Base-by-base conservation (phyloP, 108 stramenopile species). In the Nitzschia palea region DNA sequence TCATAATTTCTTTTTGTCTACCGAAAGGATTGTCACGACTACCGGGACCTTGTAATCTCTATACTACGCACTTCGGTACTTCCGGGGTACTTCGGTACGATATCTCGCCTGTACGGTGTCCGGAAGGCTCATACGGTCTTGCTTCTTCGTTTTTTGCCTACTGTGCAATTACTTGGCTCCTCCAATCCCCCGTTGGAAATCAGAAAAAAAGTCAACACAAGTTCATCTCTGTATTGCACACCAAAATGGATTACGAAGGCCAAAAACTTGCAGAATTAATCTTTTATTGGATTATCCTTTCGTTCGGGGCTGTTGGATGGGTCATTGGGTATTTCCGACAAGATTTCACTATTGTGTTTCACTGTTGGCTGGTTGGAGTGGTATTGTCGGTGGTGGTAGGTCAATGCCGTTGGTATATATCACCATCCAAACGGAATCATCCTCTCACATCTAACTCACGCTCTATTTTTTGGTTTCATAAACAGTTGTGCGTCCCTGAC, bases 171-270 rank as follows among this genome's bases (percentile, higher is more conserved):
- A n/a, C n/a, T n/a, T n/a, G n/a, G n/a, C n/a, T n/a, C n/a, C n/a
- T n/a, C n/a, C n/a, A n/a, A n/a, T n/a, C n/a, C n/a, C n/a, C n/a
- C n/a, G n/a, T n/a, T n/a, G n/a, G n/a, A n/a, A n/a, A n/a, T n/a
- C n/a, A n/a, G n/a, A n/a, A n/a, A n/a, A n/a, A n/a, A n/a, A n/a
- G n/a, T n/a, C n/a, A n/a, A n/a, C n/a, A n/a, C n/a, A n/a, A n/a
- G n/a, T n/a, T n/a, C n/a, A n/a, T n/a, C n/a, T n/a, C n/a, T n/a
- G n/a, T n/a, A n/a, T n/a, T n/a, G n/a, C n/a, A n/a, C n/a, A n/a
- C n/a, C n/a, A 93, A 32, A 18, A 91, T 94, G 93, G 93, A 94
- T 63, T 94, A 90, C 83, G 80, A 94, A 72, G 93, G 93, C 59
- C 93, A 94, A 80, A 79, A 79, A 65, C 73, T 94, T 53, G 77